A percentile compares a stretch with the other conserved stretches of the same genome.
phyloP scores from a whole-genome alignment of 345 rosid genomes.

The Boechera retrofracta region DNA sequence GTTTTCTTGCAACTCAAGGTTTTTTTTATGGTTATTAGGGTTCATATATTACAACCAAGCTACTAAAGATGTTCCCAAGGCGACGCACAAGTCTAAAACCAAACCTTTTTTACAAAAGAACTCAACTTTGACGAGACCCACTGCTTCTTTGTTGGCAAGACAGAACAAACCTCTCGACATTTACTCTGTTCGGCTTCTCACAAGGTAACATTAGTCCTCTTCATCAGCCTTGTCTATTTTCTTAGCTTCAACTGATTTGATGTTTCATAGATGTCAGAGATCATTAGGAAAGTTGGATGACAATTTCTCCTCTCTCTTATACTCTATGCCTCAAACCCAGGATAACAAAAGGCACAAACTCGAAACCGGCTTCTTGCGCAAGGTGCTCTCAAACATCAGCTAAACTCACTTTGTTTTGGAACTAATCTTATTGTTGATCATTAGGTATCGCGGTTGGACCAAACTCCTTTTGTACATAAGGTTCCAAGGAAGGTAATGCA shows the following conservation, averaged over 20 bases:
- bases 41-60: slow-evolving; percentile 34
- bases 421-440: slow-evolving; percentile 7
- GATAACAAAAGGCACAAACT: slow-evolving; percentile 87
- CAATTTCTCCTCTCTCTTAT: slow-evolving; percentile 44
- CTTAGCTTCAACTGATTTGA: slow-evolving; percentile 14
- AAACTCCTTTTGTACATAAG: slow-evolving; percentile 63
- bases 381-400: slow-evolving; percentile 49
- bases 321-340: slow-evolving; percentile 47
- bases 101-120: slow-evolving; percentile 48
- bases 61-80: slow-evolving; percentile 31
- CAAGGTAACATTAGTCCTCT: slow-evolving; percentile 45
- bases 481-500: slow-evolving; percentile 42
- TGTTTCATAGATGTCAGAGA: slow-evolving; percentile 52
- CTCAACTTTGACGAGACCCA: slow-evolving; percentile 80
- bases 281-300: slow-evolving; percentile 44
- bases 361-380: slow-evolving; percentile 69
- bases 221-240: background rate
- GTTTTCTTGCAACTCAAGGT: slow-evolving; percentile 36
- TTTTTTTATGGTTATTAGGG: slow-evolving; percentile 35
- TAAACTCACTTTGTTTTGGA: slow-evolving; percentile 1
- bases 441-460: slow-evolving; percentile 71
- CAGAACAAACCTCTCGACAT: slow-evolving; percentile 52
- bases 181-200: slow-evolving; percentile 49
- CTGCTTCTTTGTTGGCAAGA: slow-evolving; percentile 88
- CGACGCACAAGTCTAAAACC: slow-evolving; percentile 27